Conservation (phyloP, 2,329 filamentous ascomycete genomes). For the Beauveria sp. region DNA sequence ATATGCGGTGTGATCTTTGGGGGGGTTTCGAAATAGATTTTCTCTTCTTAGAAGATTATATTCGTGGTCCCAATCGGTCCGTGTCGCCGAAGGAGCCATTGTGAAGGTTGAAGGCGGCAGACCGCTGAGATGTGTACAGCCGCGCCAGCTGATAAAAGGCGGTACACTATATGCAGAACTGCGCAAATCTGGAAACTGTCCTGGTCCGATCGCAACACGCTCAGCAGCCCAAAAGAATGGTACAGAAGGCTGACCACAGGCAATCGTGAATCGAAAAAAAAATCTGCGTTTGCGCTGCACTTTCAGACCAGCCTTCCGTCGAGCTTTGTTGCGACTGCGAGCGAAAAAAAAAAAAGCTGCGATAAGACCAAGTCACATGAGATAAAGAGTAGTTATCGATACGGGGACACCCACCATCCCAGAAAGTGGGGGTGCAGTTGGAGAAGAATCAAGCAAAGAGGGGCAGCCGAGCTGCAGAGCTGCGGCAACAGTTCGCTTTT, state of each 20-base stretch:
- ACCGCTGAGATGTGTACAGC: background rate
- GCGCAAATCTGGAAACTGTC: background rate
- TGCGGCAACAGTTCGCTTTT: background rate
- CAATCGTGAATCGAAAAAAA: background rate
- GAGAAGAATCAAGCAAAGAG: background rate
- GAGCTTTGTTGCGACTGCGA: background rate
- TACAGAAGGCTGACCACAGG: background rate
- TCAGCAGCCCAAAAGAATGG: background rate
- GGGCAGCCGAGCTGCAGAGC: background rate
- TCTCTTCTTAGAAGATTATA: constrained; percentile 84
- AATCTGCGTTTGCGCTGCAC: background rate
- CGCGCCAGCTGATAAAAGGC: background rate
- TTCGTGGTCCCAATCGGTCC: constrained; percentile 72
- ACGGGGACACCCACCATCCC: background rate
- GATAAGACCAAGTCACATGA: constrained; percentile 11
- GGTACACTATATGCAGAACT: background rate
- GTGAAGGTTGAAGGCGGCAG: constrained; percentile 12
- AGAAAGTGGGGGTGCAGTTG: background rate
- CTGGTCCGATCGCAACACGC: background rate
- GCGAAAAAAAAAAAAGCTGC: constrained; percentile 9
- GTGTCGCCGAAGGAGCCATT: constrained; percentile 53
- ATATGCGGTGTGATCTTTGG: constrained; percentile 79
- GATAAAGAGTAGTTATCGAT: constrained; percentile 10
- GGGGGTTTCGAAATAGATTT: constrained; percentile 80
- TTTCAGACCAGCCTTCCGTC: background rate